Conservation (phyloP, 108 stramenopile genomes). For the Pseudonitzschia multiseries region DNA sequence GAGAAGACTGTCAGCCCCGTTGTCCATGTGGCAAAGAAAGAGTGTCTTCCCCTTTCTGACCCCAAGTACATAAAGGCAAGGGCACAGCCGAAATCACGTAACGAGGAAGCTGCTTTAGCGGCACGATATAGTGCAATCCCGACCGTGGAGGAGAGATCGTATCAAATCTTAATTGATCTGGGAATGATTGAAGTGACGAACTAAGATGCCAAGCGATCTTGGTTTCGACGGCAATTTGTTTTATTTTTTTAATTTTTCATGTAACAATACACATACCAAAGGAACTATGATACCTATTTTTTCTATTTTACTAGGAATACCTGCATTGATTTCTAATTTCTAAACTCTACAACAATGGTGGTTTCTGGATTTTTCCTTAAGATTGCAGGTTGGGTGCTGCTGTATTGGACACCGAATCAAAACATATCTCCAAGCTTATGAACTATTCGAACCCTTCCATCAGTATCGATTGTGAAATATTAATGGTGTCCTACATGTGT, state of each 20-base stretch:
- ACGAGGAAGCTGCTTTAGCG: slow-evolving; percentile 27
- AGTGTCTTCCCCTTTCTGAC: neutral
- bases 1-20: neutral
- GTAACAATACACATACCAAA: too few relatives aligned
- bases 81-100: slow-evolving; percentile 30
- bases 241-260: too few relatives aligned
- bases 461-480: neutral
- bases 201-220: neutral
- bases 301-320: too few relatives aligned
- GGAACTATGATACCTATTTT: too few relatives aligned
- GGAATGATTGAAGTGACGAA: slow-evolving; percentile 36
- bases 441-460: neutral
- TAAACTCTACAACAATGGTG: too few relatives aligned
- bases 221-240: neutral
- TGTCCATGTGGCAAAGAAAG: neutral
- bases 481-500: too few relatives aligned
- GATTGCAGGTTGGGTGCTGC: too few relatives aligned
- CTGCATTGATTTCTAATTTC: too few relatives aligned
- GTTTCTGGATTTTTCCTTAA: too few relatives aligned
- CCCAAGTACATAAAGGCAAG: slow-evolving; percentile 2
- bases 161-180: slow-evolving; percentile 52
- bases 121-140: slow-evolving; percentile 26
- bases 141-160: slow-evolving; percentile 49
- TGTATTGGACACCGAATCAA: too few relatives aligned
- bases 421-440: neutral